A percentile compares a stretch with the other conserved stretches of the same genome.
Conservation (phyloP, 2,329 filamentous ascomycete genomes). For the Phaeosphaeriaceae sp. region DNA sequence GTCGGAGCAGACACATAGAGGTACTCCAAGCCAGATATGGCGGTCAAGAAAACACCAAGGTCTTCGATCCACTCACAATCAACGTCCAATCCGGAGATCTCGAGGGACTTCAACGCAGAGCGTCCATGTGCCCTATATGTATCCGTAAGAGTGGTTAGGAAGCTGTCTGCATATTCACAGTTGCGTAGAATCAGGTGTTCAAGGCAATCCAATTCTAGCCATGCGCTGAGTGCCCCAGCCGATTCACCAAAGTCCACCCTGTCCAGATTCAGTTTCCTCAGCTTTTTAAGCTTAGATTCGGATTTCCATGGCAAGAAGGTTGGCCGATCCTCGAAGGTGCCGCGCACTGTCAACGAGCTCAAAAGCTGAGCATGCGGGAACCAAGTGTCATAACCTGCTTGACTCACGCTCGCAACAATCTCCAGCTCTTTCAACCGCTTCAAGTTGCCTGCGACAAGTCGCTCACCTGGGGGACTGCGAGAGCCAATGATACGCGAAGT, state of each 20-base stretch:
- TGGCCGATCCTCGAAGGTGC: not conserved
- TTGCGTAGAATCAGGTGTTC: not conserved
- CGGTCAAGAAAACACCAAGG: not conserved
- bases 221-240: not conserved
- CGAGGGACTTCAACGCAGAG: not conserved
- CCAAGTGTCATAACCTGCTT: not conserved
- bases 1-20: not conserved
- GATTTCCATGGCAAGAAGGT: not conserved
- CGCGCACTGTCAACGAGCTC: not conserved
- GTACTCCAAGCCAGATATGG: not conserved
- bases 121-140: not conserved
- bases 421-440: not conserved
- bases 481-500: not conserved
- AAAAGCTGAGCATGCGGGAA: not conserved
- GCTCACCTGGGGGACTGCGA: not conserved
- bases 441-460: not conserved
- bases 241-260: not conserved
- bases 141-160: not conserved
- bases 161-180: not conserved
- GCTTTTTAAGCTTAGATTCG: not conserved
- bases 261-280: not conserved
- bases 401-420: not conserved
- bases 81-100: no score
- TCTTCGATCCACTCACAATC: not conserved
- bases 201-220: not conserved